These are phyloP conservation scores for Aspergillus pseudoviridinutans DNA, from an alignment of 2,329 filamentous ascomycete species.

Conservation along the genomic window DNA sequence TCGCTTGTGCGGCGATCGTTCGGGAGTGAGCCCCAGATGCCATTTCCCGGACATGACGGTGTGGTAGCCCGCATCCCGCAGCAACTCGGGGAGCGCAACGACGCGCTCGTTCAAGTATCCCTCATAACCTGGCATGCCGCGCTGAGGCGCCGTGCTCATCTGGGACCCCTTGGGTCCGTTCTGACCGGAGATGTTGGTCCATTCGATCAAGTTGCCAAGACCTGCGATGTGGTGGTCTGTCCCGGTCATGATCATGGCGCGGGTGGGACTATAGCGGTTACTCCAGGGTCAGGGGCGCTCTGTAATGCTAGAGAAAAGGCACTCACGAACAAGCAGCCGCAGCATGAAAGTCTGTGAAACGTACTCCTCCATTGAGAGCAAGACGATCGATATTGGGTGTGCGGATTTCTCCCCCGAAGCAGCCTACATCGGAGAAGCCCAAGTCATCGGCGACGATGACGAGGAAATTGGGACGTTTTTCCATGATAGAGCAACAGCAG, in stretches of 20 bases:
- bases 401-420: slow-evolving; percentile 58
- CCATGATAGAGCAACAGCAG: background rate
- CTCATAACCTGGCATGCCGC: slow-evolving; percentile 59
- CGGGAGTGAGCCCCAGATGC: slow-evolving; percentile 58
- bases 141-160: slow-evolving; percentile 52
- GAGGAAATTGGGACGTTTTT: slow-evolving; percentile 56
- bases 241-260: slow-evolving; percentile 64
- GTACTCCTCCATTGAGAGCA: slow-evolving; percentile 47
- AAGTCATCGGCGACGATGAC: slow-evolving; percentile 58
- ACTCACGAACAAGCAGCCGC: slow-evolving; percentile 58
- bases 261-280: slow-evolving; percentile 44
- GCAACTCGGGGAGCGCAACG: slow-evolving; percentile 55
- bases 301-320: background rate
- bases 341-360: slow-evolving; percentile 63
- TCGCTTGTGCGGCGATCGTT: slow-evolving; percentile 52
- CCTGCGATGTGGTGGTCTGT: slow-evolving; percentile 56
- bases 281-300: too few species aligned
- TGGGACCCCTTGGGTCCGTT: slow-evolving; percentile 50
- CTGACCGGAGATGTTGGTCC: slow-evolving; percentile 52
- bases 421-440: slow-evolving; percentile 57
- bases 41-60: slow-evolving; percentile 62
- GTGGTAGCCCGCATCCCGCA: slow-evolving; percentile 56
- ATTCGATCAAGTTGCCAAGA: slow-evolving; percentile 57
- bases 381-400: slow-evolving; percentile 58
- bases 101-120: slow-evolving; percentile 61